A percentile compares a stretch with the other conserved stretches of the same genome.
Evolutionary conservation across 768 basidiomycete species (phyloP).

Genomic region (Leccinum fibrillosum): DNA sequence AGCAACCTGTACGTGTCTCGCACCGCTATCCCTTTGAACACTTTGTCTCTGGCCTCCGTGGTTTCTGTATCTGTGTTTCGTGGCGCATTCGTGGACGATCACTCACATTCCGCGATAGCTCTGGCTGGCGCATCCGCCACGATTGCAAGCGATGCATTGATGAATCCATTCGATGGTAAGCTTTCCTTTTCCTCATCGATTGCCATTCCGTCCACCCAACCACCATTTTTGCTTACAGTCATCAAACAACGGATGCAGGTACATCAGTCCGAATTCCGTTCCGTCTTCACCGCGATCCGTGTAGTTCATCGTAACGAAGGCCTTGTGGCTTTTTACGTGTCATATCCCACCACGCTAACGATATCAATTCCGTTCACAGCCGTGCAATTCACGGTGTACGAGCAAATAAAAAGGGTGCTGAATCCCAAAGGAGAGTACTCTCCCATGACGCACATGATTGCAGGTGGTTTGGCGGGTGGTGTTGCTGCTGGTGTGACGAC

Average conservation of each 20-base stretch:
- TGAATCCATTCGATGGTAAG: conserved; percentile 99
- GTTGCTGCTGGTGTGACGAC: conserved; percentile 95
- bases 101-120: conserved; percentile 47
- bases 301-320: conserved; percentile 87
- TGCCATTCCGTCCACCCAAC: conserved; percentile 10
- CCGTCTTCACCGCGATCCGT: conserved; percentile 80
- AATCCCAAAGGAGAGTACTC: conserved; percentile 89
- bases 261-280: conserved; percentile 88
- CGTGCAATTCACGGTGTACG: conserved; percentile 96
- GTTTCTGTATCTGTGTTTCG: background rate
- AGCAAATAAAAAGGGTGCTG: conserved; percentile 80
- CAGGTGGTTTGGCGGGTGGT: conserved; percentile 90
- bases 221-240: conserved; percentile 49
- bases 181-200: conserved; percentile 4
- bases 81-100: background rate
- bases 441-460: conserved; percentile 87
- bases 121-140: conserved; percentile 93
- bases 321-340: conserved; percentile 90
- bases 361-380: conserved; percentile 99
- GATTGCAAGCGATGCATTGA: conserved; percentile 92
- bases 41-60: background rate
- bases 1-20: conserved; percentile 71
- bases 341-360: conserved; percentile 95
- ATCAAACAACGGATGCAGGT: conserved; percentile 99
- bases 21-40: background rate